Conservation (phyloP, 2,329 filamentous ascomycete genomes). For the Pseudocercospora cruenta region DNA sequence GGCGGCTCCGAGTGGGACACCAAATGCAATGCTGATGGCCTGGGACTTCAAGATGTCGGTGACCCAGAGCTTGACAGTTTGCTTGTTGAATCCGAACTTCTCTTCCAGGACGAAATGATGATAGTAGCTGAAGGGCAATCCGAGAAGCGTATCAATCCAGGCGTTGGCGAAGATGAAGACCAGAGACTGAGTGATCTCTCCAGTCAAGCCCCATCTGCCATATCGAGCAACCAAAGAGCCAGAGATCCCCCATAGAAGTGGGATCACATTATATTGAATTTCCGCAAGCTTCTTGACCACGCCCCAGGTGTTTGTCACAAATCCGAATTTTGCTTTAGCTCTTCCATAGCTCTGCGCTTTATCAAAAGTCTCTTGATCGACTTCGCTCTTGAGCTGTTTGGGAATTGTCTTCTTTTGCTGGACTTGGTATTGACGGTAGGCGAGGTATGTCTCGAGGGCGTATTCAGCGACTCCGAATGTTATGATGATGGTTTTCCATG, state of each 20-base stretch:
- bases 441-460: constrained; percentile 85
- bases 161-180: constrained; percentile 89
- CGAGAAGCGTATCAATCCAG: constrained; percentile 76
- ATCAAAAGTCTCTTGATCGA: constrained; percentile 87
- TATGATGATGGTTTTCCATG: constrained; percentile 95
- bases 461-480: constrained; percentile 93
- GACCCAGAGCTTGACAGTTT: constrained; percentile 80
- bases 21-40: constrained; percentile 61
- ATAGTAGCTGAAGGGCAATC: constrained; percentile 83
- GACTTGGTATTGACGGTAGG: constrained; percentile 85
- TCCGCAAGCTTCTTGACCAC: constrained; percentile 88
- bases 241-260: constrained; percentile 84
- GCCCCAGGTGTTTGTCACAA: constrained; percentile 78
- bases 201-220: constrained; percentile 71
- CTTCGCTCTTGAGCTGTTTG: constrained; percentile 83
- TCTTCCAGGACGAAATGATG: constrained; percentile 95
- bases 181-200: constrained; percentile 92
- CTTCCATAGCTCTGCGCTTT: constrained; percentile 85
- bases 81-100: constrained; percentile 98
- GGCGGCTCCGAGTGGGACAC: constrained; percentile 84
- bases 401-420: constrained; percentile 79
- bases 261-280: constrained; percentile 87
- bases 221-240: constrained; percentile 74
- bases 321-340: constrained; percentile 88
- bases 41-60: constrained; percentile 4